A percentile compares a stretch with the other conserved stretches of the same genome.
These are phyloP conservation scores for Salvia sclarea DNA, from an alignment of 305 asterid genomes.

Conservation along the genomic window DNA sequence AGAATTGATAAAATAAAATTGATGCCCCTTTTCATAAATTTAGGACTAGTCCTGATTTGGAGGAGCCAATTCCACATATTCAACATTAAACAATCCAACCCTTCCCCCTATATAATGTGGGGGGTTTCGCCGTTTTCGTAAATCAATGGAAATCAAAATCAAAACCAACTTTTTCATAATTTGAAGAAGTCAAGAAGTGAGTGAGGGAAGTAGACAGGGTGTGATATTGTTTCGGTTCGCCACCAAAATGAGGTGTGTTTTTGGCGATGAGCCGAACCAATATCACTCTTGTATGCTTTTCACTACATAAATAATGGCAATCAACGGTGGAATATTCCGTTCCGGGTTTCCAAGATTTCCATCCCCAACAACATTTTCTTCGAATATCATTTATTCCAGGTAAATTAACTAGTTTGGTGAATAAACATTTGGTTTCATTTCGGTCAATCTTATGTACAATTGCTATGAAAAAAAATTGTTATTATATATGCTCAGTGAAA, in stretches of 20 bases:
- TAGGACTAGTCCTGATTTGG: not conserved
- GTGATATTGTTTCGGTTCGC: constrained; percentile 46
- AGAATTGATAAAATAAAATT: not conserved
- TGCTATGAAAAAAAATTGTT: too few relatives aligned
- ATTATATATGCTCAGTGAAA: too few relatives aligned
- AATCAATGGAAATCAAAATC: not conserved
- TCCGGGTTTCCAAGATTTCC: not conserved
- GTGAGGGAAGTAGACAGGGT: constrained; percentile 41
- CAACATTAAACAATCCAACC: not conserved
- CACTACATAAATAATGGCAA: too few relatives aligned
- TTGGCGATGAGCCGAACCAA: constrained; percentile 41
- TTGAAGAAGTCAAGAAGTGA: not conserved
- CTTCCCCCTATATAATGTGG: constrained; percentile 26
- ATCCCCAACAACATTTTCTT: not conserved
- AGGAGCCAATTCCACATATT: constrained; percentile 11
- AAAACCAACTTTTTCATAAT: not conserved
- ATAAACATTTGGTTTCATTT: too few relatives aligned
- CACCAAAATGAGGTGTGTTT: not conserved
- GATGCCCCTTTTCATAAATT: not conserved
- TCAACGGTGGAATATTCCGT: too few relatives aligned
- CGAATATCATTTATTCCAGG: not conserved
- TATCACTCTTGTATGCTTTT: constrained; percentile 45
- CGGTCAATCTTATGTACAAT: too few relatives aligned
- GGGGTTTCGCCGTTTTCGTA: constrained; percentile 9
- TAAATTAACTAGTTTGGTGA: too few relatives aligned